A percentile compares a stretch with the other conserved stretches of the same genome.
Conservation (phyloP, 2,329 filamentous ascomycete species). For the Exophiala sp. region DNA sequence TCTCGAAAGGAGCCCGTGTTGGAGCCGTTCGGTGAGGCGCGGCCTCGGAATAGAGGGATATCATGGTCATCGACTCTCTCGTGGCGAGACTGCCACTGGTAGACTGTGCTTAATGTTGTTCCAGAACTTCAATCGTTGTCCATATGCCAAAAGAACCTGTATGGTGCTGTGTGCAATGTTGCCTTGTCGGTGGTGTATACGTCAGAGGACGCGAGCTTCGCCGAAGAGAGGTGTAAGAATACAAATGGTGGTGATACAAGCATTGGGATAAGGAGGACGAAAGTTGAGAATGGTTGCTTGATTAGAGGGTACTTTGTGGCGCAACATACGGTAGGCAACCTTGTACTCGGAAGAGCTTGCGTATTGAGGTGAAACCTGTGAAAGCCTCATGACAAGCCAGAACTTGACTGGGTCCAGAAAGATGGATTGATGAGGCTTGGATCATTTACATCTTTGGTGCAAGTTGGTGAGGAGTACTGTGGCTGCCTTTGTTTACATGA, state of each 20-base stretch:
- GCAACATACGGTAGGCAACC: neutral
- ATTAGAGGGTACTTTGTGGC: neutral
- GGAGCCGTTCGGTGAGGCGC: constrained; percentile 13
- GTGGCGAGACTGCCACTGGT: too few relatives aligned
- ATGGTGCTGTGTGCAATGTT: neutral
- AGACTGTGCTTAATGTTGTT: too few relatives aligned
- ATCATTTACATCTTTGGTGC: neutral
- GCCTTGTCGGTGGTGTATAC: too few relatives aligned
- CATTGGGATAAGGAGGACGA: neutral
- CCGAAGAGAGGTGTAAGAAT: neutral
- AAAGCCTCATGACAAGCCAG: too few relatives aligned
- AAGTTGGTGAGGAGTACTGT: neutral
- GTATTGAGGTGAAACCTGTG: neutral
- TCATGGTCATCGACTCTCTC: constrained; percentile 9
- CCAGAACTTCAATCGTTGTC: neutral
- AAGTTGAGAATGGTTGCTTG: neutral
- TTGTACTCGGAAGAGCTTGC: neutral
- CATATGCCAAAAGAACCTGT: neutral
- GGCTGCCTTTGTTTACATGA: neutral
- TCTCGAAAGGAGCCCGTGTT: constrained; percentile 17
- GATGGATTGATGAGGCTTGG: too few relatives aligned
- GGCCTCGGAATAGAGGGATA: constrained; percentile 16
- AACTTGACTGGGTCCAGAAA: too few relatives aligned
- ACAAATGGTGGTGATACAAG: constrained; percentile 3
- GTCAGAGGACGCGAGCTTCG: neutral